A percentile compares a stretch with the other conserved stretches of the same genome.
Conservation (phyloP, 1,139 yeast genomes). For the Meyerozyma guilliermondii region DNA sequence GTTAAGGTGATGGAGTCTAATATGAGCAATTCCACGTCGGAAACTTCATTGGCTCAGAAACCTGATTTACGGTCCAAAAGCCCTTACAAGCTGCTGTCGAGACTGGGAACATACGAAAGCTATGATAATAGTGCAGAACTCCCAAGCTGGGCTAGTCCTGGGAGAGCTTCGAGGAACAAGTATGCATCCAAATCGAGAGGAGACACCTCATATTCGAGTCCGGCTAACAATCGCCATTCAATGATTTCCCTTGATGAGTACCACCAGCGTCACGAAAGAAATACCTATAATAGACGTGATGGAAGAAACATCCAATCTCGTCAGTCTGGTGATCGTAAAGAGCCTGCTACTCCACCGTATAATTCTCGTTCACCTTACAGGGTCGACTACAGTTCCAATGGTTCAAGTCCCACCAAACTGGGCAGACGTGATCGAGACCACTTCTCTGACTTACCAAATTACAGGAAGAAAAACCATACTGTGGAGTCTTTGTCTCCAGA, state of each 20-base stretch:
- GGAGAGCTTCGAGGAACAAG: not conserved
- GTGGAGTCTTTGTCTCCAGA: constrained; percentile 25
- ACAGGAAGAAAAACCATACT: constrained; percentile 17
- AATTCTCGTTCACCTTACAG: not conserved
- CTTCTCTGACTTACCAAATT: not conserved
- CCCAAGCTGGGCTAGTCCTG: not conserved
- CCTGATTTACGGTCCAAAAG: not conserved
- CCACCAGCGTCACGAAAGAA: not conserved
- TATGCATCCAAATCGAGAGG: not conserved
- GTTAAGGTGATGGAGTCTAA: constrained; percentile 51
- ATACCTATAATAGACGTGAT: not conserved
- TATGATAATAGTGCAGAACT: not conserved
- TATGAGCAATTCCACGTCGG: constrained; percentile 12
- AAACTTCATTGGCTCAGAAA: constrained; percentile 1
- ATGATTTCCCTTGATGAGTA: constrained; percentile 1
- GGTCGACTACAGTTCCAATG: not conserved
- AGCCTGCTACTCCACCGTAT: not conserved
- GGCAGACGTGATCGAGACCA: not conserved
- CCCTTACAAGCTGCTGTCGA: not conserved
- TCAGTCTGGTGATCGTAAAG: not conserved
- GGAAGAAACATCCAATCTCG: not conserved
- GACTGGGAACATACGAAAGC: not conserved
- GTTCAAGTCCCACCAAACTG: not conserved
- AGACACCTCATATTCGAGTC: not conserved
- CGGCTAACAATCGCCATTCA: not conserved